Evolutionary conservation across 352 stramenopile species (phyloP), one percentile per base, ranked within the genome.

Genomic region (Hyaloperonospora arabidopsidis): DNA sequence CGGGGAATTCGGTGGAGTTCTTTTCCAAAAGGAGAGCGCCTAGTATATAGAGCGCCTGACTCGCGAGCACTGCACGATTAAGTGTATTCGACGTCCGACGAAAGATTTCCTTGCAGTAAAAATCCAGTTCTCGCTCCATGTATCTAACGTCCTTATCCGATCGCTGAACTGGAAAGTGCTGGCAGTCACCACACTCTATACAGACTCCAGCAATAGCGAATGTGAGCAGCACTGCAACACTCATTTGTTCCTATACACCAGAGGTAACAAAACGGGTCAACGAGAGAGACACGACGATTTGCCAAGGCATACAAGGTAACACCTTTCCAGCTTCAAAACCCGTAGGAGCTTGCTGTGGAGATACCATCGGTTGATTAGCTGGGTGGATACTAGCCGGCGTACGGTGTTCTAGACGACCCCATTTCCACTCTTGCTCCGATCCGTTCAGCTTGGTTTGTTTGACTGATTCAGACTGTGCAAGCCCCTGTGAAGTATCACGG

Each of bases 71-170:
- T 29, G 67, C 53, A 49, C 58, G 59, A 38, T 61, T 56, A 14
- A 61, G 44, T 4, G 69, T 65, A 0, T 28, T 52, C 15, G 56
- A 58, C 14, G 61, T 65, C 43, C 76, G 49, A 2, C 65, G 67
- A 23, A 61, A 35, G 51, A 92, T 75, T 52, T 93, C 82, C 32
- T 86, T 89, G 56, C 70, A 83, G 47, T 86, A 93, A 64, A 86
- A 89, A 7, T 87, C 71, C 12, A 85, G 52, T 23, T 90, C 79
- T 12, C 79, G 72, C 38, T 84, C 79, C 49, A 89, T 59, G 32
- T 71, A 68, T 48, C 73, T 66, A 39, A 84, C 40, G 11, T 61
- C 49, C 38, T 66, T 67, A 12, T 48, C 46, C 2, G 32, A 35
- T 38, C 48, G 52, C 18, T 59, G 40, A 10, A 22, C 49, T 8